These are phyloP conservation scores for Endoconidiophora laricicola DNA, from an alignment of 2,329 filamentous ascomycete genomes.

Conservation along the genomic window DNA sequence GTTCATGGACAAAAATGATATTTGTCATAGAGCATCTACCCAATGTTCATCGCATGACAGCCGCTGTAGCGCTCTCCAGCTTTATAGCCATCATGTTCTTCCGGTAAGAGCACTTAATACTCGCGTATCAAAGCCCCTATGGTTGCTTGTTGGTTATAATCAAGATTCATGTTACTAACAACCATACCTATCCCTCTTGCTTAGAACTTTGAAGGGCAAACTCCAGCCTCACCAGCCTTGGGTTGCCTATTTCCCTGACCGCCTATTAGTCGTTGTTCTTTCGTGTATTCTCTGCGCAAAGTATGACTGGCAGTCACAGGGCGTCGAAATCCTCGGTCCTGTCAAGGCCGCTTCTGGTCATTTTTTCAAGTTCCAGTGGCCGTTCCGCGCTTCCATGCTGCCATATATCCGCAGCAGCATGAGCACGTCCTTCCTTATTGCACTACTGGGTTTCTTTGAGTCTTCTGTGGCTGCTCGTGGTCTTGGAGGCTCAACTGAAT, in stretches of 20 bases:
- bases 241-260: constrained; percentile 81
- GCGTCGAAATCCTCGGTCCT: constrained; percentile 68
- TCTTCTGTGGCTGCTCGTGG: constrained; percentile 92
- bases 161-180: not conserved
- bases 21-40: constrained; percentile 57
- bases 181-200: not conserved
- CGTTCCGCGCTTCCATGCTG: constrained; percentile 62
- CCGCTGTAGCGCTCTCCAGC: constrained; percentile 57
- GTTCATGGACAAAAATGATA: constrained; percentile 66
- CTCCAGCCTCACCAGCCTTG: constrained; percentile 63
- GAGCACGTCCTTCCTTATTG: constrained; percentile 83
- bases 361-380: constrained; percentile 68
- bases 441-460: constrained; percentile 94
- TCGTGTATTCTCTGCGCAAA: constrained; percentile 66
- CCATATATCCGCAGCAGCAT: constrained; percentile 71
- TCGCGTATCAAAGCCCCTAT: not conserved
- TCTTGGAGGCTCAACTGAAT: constrained; percentile 50
- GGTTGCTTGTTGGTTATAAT: not conserved
- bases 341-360: constrained; percentile 59
- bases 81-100: constrained; percentile 85
- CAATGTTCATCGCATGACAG: constrained; percentile 57
- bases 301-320: constrained; percentile 61
- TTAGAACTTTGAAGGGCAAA: constrained; percentile 54
- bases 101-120: constrained; percentile 34
- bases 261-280: constrained; percentile 73